A percentile compares a stretch with the other conserved stretches of the same genome.
These are phyloP conservation scores for Closterium sp. DNA, from an alignment of 139 green algal species.

Conservation along the genomic window DNA sequence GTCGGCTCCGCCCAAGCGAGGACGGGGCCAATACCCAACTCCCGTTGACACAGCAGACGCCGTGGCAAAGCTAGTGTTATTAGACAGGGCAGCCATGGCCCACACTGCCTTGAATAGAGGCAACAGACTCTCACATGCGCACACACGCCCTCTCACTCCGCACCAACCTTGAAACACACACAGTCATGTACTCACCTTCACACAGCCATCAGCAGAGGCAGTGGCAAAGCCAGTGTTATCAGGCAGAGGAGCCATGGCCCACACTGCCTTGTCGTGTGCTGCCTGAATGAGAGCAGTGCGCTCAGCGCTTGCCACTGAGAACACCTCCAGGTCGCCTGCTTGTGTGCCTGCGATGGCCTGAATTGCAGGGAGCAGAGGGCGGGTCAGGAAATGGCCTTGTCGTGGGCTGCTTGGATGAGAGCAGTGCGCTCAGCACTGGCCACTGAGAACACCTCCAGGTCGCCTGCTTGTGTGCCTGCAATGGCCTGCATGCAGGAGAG, in stretches of 20 bases:
- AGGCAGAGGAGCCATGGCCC: slow-evolving; percentile 35
- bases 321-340: slow-evolving; percentile 40
- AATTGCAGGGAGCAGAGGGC: not conserved
- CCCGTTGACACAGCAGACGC: too few relatives aligned
- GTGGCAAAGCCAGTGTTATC: slow-evolving; percentile 42
- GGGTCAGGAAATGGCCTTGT: not conserved
- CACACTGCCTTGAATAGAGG: slow-evolving; percentile 45
- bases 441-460: slow-evolving; percentile 48
- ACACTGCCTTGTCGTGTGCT: slow-evolving; percentile 41
- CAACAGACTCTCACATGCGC: too few relatives aligned
- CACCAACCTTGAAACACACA: too few relatives aligned
- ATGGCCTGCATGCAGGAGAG: slow-evolving; percentile 32
- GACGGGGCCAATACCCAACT: too few relatives aligned
- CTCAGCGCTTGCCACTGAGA: slow-evolving; percentile 21
- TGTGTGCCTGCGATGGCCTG: slow-evolving; percentile 50
- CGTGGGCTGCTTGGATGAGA: slow-evolving; percentile 17
- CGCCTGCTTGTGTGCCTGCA: slow-evolving; percentile 43
- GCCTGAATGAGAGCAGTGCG: not conserved
- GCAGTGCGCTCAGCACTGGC: not conserved
- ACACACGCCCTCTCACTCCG: too few relatives aligned
- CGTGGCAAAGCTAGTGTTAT: slow-evolving; percentile 41
- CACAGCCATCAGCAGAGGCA: slow-evolving; percentile 36
- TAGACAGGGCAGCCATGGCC: slow-evolving; percentile 31
- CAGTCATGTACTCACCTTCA: slow-evolving; percentile 41
- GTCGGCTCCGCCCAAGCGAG: too few relatives aligned